Percentiles rank a stretch among this genome's conserved stretches.
Conservation (phyloP, 352 stramenopile species). For the Globisporangium iwayamae region DNA sequence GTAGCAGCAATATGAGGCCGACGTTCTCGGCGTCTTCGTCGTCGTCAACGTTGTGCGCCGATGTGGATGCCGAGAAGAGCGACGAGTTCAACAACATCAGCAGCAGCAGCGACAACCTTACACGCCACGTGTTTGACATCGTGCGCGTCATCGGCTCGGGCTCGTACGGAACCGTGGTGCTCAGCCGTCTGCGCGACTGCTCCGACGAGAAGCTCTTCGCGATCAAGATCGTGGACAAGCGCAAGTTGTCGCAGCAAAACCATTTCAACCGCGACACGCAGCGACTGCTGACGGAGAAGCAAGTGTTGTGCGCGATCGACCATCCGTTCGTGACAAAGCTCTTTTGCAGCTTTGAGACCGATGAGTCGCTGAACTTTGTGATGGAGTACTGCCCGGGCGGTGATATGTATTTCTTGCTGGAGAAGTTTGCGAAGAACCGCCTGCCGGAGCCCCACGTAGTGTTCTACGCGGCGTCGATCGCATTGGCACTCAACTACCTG, state of each 20-base stretch:
- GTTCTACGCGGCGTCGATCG: constrained; percentile 98
- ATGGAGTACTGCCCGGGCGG: constrained; percentile 98
- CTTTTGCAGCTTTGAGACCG: constrained; percentile 90
- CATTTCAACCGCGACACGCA: constrained; percentile 37
- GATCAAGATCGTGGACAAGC: constrained; percentile 78
- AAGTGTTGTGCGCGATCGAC: constrained; percentile 92
- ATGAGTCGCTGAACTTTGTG: constrained; percentile 96
- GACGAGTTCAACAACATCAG: not conserved
- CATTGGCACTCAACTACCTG: constrained; percentile 90
- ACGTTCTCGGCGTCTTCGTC: constrained; percentile 50
- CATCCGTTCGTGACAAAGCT: constrained; percentile 99
- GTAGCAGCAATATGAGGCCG: constrained; percentile 7
- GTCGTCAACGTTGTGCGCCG: constrained; percentile 40
- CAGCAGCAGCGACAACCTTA: constrained; percentile 15
- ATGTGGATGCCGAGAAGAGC: constrained; percentile 27
- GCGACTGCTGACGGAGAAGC: constrained; percentile 94
- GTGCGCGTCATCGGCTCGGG: constrained; percentile 68
- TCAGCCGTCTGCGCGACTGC: constrained; percentile 46
- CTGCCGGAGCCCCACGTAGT: constrained; percentile 89
- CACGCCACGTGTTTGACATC: constrained; percentile 64
- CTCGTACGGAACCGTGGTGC: constrained; percentile 71
- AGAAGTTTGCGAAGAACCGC: constrained; percentile 88
- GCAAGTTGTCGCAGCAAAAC: constrained; percentile 37
- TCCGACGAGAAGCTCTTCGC: constrained; percentile 46
- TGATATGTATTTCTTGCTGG: constrained; percentile 94